A percentile compares a stretch with the other conserved stretches of the same genome.
Evolutionary conservation across 2,329 filamentous ascomycete genomes (phyloP).

Genomic region (Cryphonectria radicalis): DNA sequence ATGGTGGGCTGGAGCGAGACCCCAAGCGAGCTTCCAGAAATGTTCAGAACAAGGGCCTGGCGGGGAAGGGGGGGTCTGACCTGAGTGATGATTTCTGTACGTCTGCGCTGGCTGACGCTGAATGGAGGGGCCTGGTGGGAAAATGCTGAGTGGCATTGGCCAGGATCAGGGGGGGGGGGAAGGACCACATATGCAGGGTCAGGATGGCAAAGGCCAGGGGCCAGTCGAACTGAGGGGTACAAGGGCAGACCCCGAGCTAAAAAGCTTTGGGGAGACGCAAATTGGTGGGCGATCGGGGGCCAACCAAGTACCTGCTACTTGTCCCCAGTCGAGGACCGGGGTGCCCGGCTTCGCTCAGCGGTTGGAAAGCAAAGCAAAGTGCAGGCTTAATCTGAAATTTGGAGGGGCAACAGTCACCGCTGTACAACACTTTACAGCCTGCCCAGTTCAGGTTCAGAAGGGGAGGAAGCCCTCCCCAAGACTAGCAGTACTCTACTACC

Average conservation of each 20-base stretch:
- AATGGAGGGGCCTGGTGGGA: conserved; percentile 12
- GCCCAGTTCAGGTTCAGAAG: background rate
- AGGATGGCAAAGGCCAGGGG: background rate
- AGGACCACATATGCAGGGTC: conserved; percentile 5
- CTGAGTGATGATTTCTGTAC: background rate
- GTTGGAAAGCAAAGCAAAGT: background rate
- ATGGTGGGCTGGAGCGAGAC: conserved; percentile 23
- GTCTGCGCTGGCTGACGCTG: conserved; percentile 18
- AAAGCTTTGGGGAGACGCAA: conserved; percentile 28
- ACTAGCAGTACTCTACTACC: background rate
- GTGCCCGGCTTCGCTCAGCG: conserved; percentile 6
- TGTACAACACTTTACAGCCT: background rate
- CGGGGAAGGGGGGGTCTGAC: conserved; percentile 4
- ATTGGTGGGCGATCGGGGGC: conserved; percentile 24
- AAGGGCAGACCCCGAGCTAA: conserved; percentile 21
- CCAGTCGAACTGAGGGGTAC: conserved; percentile 18
- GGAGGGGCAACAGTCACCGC: background rate
- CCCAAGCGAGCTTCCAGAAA: conserved; percentile 28
- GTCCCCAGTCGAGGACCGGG: conserved; percentile 13
- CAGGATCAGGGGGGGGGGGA: conserved; percentile 1
- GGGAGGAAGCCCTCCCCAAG: background rate
- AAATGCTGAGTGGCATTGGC: conserved; percentile 28
- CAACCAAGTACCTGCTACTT: conserved; percentile 19
- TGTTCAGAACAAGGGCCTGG: conserved; percentile 12
- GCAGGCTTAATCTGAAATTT: background rate